Conservation (phyloP, 768 basidiomycete species). For the Lactifluus echinatus region DNA sequence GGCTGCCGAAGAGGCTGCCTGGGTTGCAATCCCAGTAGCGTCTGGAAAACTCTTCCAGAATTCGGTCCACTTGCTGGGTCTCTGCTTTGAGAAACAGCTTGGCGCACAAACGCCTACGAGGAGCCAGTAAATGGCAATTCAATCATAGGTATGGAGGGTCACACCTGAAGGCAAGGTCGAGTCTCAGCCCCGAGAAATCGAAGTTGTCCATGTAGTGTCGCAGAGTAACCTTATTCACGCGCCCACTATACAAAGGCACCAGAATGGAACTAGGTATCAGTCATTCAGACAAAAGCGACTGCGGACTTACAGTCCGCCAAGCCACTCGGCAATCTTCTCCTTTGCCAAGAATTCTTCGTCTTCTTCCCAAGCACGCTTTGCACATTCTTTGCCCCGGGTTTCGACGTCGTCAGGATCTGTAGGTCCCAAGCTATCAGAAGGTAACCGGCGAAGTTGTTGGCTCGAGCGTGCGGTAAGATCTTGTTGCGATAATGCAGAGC, state of each 20-base stretch:
- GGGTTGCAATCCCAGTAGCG: slow-evolving; percentile 93
- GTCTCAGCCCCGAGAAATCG: slow-evolving; percentile 72
- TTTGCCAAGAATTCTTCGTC: slow-evolving; percentile 76
- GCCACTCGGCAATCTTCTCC: slow-evolving; percentile 95
- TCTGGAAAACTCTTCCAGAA: slow-evolving; percentile 83
- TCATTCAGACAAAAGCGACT: slow-evolving; percentile 23
- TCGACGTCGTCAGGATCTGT: slow-evolving; percentile 55
- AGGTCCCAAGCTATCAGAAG: slow-evolving; percentile 20
- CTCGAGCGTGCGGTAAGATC: slow-evolving; percentile 47
- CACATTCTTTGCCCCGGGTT: slow-evolving; percentile 59
- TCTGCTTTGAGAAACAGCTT: slow-evolving; percentile 93
- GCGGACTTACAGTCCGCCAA: slow-evolving; percentile 80
- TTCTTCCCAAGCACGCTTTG: slow-evolving; percentile 74
- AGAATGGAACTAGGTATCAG: neutral
- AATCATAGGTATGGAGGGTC: neutral
- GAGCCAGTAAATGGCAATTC: neutral
- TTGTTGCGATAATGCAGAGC: slow-evolving; percentile 38
- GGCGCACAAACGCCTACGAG: slow-evolving; percentile 67
- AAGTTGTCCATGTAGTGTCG: slow-evolving; percentile 81
- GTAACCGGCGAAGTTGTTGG: slow-evolving; percentile 39
- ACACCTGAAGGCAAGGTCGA: slow-evolving; percentile 88
- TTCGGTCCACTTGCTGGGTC: slow-evolving; percentile 96
- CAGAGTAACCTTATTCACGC: slow-evolving; percentile 66
- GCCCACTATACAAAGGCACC: slow-evolving; percentile 40
- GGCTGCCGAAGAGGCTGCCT: slow-evolving; percentile 65